Evolutionary conservation across 768 basidiomycete species (phyloP).

Genomic region (Boletus edulis): DNA sequence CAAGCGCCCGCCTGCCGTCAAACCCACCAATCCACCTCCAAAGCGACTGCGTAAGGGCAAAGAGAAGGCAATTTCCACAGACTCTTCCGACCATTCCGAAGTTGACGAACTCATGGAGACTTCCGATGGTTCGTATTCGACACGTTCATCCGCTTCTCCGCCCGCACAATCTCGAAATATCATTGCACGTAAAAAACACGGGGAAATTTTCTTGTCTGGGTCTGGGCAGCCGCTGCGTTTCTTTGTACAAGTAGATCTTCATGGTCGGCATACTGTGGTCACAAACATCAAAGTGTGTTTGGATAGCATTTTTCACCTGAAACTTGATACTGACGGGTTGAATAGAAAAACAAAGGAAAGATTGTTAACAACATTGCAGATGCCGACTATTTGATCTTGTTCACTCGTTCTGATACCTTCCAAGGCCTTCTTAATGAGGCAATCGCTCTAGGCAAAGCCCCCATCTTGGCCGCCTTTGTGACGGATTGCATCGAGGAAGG

Average conservation of each 20-base stretch:
- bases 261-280: constrained; percentile 49
- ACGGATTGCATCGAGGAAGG: constrained; percentile 47
- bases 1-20: constrained; percentile 20
- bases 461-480: constrained; percentile 54
- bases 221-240: constrained; percentile 49
- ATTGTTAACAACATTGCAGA: constrained; percentile 50
- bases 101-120: constrained; percentile 9
- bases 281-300: constrained; percentile 57
- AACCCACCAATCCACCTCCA: constrained; percentile 14
- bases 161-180: constrained; percentile 11
- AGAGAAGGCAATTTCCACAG: constrained; percentile 18
- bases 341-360: constrained; percentile 64
- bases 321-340: not conserved
- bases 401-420: constrained; percentile 49
- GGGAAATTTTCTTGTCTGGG: constrained; percentile 43
- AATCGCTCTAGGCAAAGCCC: constrained; percentile 35
- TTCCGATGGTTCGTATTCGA: constrained; percentile 10
- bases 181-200: constrained; percentile 17
- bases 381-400: constrained; percentile 63
- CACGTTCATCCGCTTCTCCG: constrained; percentile 14
- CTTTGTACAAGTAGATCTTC: constrained; percentile 68
- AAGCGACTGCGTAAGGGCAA: constrained; percentile 31
- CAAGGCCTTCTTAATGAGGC: constrained; percentile 43
- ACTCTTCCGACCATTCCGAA: constrained; percentile 17
- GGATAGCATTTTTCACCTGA: not conserved